These are phyloP conservation scores for Pulveroboletus sp. DNA, from an alignment of 768 basidiomycete species.

Conservation along the genomic window DNA sequence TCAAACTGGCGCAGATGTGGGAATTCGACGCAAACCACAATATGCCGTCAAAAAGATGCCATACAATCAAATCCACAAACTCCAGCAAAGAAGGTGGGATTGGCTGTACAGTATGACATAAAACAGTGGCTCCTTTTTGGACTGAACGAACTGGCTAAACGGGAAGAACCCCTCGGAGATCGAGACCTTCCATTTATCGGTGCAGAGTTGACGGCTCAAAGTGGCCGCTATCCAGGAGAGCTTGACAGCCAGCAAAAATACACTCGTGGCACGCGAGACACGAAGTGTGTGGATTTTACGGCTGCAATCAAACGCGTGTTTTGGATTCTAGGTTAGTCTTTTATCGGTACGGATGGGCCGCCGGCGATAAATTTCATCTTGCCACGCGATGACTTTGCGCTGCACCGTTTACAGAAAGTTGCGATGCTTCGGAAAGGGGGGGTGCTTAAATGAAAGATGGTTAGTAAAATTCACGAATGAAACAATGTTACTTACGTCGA, in stretches of 20 bases:
- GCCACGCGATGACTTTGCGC: not conserved
- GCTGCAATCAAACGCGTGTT: slow-evolving; percentile 9
- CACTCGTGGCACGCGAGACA: not conserved
- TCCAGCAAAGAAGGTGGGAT: slow-evolving; percentile 27
- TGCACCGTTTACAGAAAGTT: not conserved
- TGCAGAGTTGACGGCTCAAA: slow-evolving; percentile 16
- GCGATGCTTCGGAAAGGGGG: not conserved
- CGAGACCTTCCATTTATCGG: slow-evolving; percentile 15
- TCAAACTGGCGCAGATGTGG: slow-evolving; percentile 42
- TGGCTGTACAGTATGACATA: slow-evolving; percentile 33
- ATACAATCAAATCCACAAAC: slow-evolving; percentile 3
- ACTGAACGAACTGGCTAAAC: slow-evolving; percentile 18
- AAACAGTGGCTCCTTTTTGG: slow-evolving; percentile 33
- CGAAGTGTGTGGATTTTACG: slow-evolving; percentile 13
- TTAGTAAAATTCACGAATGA: not conserved
- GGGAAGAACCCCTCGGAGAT: slow-evolving; percentile 16
- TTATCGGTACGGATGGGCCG: too few species aligned
- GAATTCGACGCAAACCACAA: slow-evolving; percentile 29
- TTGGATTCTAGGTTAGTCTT: slow-evolving; percentile 4
- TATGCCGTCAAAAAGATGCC: slow-evolving; percentile 30
- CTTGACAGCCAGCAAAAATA: not conserved
- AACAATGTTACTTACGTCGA: slow-evolving; percentile 8
- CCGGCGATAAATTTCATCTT: not conserved
- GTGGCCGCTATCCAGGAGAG: slow-evolving; percentile 24
- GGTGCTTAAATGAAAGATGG: too few species aligned